Percentiles rank a stretch among this genome's conserved stretches.
Evolutionary conservation across 176 grass and related monocot genomes (phyloP).

Genomic region (Neostapfia colusana): DNA sequence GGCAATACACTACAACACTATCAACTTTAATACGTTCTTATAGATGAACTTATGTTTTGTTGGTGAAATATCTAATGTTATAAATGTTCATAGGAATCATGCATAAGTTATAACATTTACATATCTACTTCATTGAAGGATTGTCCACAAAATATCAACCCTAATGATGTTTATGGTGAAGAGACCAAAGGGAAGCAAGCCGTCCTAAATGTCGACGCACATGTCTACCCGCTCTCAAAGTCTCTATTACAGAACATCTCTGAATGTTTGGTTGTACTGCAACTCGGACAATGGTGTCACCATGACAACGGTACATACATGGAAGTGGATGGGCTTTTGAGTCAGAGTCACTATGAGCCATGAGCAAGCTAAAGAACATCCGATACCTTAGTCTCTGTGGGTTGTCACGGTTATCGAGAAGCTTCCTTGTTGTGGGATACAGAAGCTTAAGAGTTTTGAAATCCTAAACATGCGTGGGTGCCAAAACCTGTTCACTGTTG

Average conservation of each 20-base stretch:
- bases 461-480: conserved; percentile 46
- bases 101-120: background rate
- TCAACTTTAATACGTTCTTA: background rate
- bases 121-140: background rate
- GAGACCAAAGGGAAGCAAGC: background rate
- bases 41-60: background rate
- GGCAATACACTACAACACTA: background rate
- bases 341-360: background rate
- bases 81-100: background rate
- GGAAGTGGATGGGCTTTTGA: conserved; percentile 31
- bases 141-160: background rate
- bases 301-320: conserved; percentile 32
- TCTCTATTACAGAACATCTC: background rate
- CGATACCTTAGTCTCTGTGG: conserved; percentile 42
- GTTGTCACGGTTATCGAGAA: conserved; percentile 13
- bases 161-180: background rate
- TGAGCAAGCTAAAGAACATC: conserved; percentile 27
- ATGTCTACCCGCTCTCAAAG: conserved; percentile 34
- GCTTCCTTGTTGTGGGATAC: conserved; percentile 1
- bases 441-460: background rate
- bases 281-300: conserved; percentile 34
- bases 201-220: conserved; percentile 37
- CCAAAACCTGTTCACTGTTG: conserved; percentile 37
- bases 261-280: background rate
- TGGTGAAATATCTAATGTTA: background rate